Base-by-base conservation (phyloP, 164 flowering plant genomes). In the Aristolochia californica region DNA sequence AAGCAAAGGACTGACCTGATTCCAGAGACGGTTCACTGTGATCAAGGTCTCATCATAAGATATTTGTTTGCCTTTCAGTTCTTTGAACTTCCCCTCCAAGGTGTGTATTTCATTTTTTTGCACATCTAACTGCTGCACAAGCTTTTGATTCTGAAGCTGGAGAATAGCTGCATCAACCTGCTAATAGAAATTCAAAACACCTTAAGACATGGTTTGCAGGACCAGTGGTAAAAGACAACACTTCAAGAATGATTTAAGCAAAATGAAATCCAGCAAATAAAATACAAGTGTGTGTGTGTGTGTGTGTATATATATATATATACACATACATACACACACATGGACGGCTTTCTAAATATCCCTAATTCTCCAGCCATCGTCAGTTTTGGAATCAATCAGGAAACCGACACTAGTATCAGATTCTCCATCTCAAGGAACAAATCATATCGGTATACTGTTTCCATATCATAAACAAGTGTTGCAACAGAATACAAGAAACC, bases 101-200 rank as follows among this genome's bases (percentile, higher is more conserved):
- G 62, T 81, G 60, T 79, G 88, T 72, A 88, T 62, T 62, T 80
- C 84, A 24, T 84, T 81, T 74, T 83, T 90, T 66, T 86, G 88
- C 15, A 53, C 50, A 27, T 94, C 96, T 67, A 88, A 67, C 64
- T 84, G 93, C 72, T 90, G 97, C 47, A 90, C 83, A 56, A 94
- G 95, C 71, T 69, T 74, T 72, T 94, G 96, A 74, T 94, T 94
- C 71, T 86, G 84, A 65, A 73, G 76, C 60, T 90, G 97, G 18
- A 94, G 88, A 64, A 75, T 78, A 11, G 84, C 71, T 44, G 87
- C 85, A 74, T 84, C 91, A 66, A 81, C 87, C 99, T 94, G 80
- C 65, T 68, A 53, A 57, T 45, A 59, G 21, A 38, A 25, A 56
- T 5, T 30, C 13, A 11, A 45, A 60, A 21, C 20, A 52, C 20